Evolutionary conservation across 2,329 filamentous ascomycete species (phyloP), one percentile per base, ranked within the genome.

Genomic region (Hypoxylon sp.): DNA sequence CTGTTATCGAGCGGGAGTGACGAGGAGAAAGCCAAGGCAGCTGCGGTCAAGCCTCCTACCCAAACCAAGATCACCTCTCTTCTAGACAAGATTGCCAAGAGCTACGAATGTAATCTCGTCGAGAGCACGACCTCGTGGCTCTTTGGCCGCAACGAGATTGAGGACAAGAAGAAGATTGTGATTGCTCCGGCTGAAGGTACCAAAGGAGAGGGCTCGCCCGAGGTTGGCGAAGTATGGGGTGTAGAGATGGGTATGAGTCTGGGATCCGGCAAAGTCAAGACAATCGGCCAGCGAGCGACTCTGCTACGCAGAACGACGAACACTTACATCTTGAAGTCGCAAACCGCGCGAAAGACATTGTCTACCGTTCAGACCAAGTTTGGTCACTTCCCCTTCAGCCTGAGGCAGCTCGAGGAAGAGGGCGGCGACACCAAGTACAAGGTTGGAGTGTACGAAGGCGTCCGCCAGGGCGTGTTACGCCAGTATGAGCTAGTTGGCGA

Each of bases 71-170:
- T 99, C 71, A 95, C 90, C 64, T 83, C 84, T 69, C 81, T 98
- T 63, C 81, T 99, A 47, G 92, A 97, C 79, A 97, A 95, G 84
- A 86, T 98, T 41, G 90, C 88, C 73, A 92, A 96, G 81, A 83
- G 86, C 69, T 99, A 96, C 78, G 93, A 91, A 61, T 93, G 90
- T 83, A 96, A 88, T 75, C 80, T 98, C 21, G 92, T 99, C 54
- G 95, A 99, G 85, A 96, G 93, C 83, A 99, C 95, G 63, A 99
- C 95, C 38, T 96, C 91, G 72, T 99, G 95, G 93, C 79, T 92
- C 60, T 98, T 99, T 75, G 92, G 92, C 73, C 90, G 91, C 75
- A 97, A 98, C 78, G 95, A 99, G 78, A 98, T 99, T 65, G 95
- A 99, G 81, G 90, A 91, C 70, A 75, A 89, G 83, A 97, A 97